Evolutionary conservation across 2,329 filamentous ascomycete genomes (phyloP).

Genomic region (Podosphaera fusca): DNA sequence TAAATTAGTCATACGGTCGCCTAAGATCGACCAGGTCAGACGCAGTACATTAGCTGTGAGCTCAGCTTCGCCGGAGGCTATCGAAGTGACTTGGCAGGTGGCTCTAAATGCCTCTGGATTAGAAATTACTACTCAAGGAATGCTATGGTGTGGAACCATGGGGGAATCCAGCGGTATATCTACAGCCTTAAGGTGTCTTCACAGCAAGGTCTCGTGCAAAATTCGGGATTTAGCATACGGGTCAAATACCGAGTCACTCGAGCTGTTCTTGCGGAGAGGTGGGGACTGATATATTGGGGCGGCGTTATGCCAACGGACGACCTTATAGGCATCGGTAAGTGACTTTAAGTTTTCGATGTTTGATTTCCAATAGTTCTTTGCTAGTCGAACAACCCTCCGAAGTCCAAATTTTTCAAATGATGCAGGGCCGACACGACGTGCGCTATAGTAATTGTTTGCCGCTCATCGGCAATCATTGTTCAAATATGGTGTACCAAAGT

Average conservation of each 20-base stretch:
- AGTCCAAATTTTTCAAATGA: background rate
- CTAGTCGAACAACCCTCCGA: background rate
- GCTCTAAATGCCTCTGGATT: no score
- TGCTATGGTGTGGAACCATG: background rate
- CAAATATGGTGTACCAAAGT: background rate
- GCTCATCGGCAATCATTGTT: background rate
- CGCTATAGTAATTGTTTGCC: background rate
- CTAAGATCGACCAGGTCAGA: no score
- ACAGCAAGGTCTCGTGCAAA: background rate
- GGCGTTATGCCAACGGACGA: background rate
- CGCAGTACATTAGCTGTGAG: no score
- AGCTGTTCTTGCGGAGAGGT: no score
- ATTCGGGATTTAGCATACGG: background rate
- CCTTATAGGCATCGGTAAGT: background rate
- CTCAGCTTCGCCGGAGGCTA: no score
- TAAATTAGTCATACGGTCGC: no score
- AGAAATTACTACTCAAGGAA: background rate
- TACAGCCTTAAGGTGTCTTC: background rate
- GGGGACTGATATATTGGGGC: background rate
- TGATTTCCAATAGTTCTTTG: background rate
- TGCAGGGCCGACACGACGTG: background rate
- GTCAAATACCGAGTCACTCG: no score
- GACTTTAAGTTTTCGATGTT: background rate
- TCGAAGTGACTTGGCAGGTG: no score
- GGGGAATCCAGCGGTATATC: background rate